A percentile compares a stretch with the other conserved stretches of the same genome.
Evolutionary conservation across 164 flowering plant genomes (phyloP).

Genomic region (Vitis labrusca): DNA sequence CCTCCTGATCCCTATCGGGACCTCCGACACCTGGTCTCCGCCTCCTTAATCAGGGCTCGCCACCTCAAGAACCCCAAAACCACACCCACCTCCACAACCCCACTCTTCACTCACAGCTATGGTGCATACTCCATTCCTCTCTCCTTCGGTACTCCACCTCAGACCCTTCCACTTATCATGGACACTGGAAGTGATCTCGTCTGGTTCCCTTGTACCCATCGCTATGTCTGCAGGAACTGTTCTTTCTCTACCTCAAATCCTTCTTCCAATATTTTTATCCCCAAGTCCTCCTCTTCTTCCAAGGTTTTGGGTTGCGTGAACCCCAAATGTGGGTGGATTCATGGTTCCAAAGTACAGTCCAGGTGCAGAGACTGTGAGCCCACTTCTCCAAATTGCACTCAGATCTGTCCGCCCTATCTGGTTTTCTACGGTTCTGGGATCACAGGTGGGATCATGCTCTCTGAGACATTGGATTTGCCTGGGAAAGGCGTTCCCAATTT

Average conservation of each 20-base stretch:
- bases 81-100: conserved; percentile 14
- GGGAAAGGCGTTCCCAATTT: conserved; percentile 26
- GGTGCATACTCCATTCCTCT: conserved; percentile 49
- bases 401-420: conserved; percentile 40
- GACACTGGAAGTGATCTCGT: conserved; percentile 55
- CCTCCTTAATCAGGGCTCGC: conserved; percentile 40
- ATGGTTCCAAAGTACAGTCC: conserved; percentile 18
- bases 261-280: conserved; percentile 34
- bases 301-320: conserved; percentile 42
- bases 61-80: conserved; percentile 33
- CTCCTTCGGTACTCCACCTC: conserved; percentile 48
- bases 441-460: conserved; percentile 36
- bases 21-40: conserved; percentile 28
- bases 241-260: conserved; percentile 27
- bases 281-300: conserved; percentile 40
- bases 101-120: conserved; percentile 37
- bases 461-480: conserved; percentile 35
- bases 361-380: conserved; percentile 25
- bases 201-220: conserved; percentile 56
- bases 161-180: conserved; percentile 27
- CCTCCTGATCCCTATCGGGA: conserved; percentile 19
- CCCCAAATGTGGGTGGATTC: conserved; percentile 41
- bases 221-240: conserved; percentile 15
- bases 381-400: conserved; percentile 15
- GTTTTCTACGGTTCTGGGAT: conserved; percentile 46